phyloP scores from a whole-genome alignment of 2,329 filamentous ascomycete species.

The Trichoderma endophyticum region DNA sequence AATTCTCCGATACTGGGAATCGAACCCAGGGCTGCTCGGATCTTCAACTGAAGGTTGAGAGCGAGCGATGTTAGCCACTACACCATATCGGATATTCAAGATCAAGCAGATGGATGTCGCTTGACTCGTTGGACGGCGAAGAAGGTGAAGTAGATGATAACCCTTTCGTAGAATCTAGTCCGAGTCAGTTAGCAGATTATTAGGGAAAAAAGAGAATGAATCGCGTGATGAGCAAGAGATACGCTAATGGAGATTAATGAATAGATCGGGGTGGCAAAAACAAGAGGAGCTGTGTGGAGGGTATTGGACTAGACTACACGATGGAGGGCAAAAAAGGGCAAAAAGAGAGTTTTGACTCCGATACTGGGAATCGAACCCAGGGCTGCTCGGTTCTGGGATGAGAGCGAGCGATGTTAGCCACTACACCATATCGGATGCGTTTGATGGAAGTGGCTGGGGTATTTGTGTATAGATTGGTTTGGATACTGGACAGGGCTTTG shows the following conservation, averaged over 20 bases:
- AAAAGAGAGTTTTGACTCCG: slow-evolving; percentile 2
- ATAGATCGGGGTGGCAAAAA: not conserved
- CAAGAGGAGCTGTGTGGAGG: too few species aligned
- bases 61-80: slow-evolving; percentile 38
- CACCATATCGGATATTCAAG: slow-evolving; percentile 32
- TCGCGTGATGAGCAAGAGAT: too few species aligned
- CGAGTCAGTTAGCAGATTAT: not conserved
- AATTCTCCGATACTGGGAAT: slow-evolving; percentile 34
- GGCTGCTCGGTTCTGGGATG: slow-evolving; percentile 18
- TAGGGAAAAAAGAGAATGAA: not conserved
- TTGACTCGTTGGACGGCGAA: not conserved
- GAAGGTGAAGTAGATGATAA: not conserved
- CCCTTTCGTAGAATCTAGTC: not conserved
- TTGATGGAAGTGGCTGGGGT: not conserved
- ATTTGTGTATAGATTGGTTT: not conserved
- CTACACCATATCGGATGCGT: slow-evolving; percentile 35
- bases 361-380: slow-evolving; percentile 23
- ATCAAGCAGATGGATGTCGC: not conserved
- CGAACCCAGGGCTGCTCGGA: slow-evolving; percentile 37
- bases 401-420: slow-evolving; percentile 37
- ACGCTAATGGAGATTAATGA: too few species aligned
- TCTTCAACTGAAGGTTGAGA: slow-evolving; percentile 26
- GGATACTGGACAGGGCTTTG: not conserved
- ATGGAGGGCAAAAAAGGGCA: not conserved
- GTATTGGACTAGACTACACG: too few species aligned